Conservation (phyloP, 2,329 filamentous ascomycete genomes). For the Claviceps purpurea region DNA sequence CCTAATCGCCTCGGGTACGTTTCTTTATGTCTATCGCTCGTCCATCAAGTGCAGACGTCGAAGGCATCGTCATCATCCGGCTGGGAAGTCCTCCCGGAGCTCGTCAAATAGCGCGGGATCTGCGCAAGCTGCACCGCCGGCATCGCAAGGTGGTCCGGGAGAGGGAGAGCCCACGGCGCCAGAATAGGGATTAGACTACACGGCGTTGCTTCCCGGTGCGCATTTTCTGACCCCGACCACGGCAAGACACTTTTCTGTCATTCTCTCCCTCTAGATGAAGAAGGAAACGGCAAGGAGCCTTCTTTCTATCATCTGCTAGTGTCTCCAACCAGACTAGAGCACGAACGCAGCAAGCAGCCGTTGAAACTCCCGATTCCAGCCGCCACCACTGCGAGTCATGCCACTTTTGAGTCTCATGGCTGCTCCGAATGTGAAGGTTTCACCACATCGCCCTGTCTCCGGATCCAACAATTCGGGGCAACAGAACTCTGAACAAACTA, state of each 20-base stretch:
- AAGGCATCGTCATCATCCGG: slow-evolving; percentile 10
- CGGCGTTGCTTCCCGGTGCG: too few relatives aligned
- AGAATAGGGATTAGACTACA: too few relatives aligned
- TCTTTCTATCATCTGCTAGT: too few relatives aligned
- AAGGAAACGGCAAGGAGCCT: too few relatives aligned
- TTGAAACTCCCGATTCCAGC: neutral
- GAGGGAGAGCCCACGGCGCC: too few relatives aligned
- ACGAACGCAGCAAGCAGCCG: too few relatives aligned
- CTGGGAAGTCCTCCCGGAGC: slow-evolving; percentile 19
- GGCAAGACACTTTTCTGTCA: too few relatives aligned
- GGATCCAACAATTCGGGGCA: neutral
- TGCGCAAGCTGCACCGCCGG: neutral
- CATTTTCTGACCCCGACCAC: too few relatives aligned
- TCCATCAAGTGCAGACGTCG: slow-evolving; percentile 22
- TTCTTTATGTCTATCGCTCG: slow-evolving; percentile 26
- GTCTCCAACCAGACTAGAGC: too few relatives aligned
- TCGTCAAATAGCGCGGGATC: slow-evolving; percentile 14
- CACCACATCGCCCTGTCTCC: neutral
- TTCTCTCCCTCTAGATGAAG: too few relatives aligned
- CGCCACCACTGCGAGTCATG: neutral
- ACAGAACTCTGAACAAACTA: neutral
- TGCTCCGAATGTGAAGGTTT: neutral
- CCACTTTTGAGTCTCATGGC: neutral
- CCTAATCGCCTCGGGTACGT: slow-evolving; percentile 21
- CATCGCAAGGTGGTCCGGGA: too few relatives aligned